These are phyloP conservation scores for Coniochaeta sp. DNA, from an alignment of 2,329 filamentous ascomycete genomes.

Conservation along the genomic window DNA sequence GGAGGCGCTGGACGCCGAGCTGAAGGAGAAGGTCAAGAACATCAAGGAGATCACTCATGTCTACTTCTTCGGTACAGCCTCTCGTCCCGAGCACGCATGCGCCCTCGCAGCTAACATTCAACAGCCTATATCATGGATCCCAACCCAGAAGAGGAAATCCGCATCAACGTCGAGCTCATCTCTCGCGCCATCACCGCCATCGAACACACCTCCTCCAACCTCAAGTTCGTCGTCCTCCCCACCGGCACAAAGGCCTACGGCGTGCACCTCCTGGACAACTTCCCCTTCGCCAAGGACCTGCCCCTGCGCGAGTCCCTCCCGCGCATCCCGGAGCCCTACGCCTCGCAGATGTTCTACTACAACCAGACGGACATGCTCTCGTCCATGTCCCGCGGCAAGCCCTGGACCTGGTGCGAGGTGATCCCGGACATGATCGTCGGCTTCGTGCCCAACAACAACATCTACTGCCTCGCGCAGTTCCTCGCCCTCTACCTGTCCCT, in stretches of 20 bases:
- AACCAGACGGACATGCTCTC: slow-evolving; percentile 32
- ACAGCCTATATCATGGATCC: slow-evolving; percentile 27
- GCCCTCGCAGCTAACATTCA: slow-evolving; percentile 8
- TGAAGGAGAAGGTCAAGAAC: slow-evolving; percentile 25
- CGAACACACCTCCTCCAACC: slow-evolving; percentile 26
- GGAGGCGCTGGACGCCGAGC: slow-evolving; percentile 21
- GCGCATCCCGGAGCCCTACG: slow-evolving; percentile 32
- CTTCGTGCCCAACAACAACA: slow-evolving; percentile 34
- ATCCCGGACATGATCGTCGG: slow-evolving; percentile 35
- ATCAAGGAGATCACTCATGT: slow-evolving; percentile 32
- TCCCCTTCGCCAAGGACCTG: slow-evolving; percentile 21
- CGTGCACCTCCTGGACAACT: slow-evolving; percentile 20
- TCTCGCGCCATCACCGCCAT: slow-evolving; percentile 28
- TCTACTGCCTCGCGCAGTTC: slow-evolving; percentile 32
- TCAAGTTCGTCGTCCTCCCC: slow-evolving; percentile 31
- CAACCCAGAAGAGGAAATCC: slow-evolving; percentile 22
- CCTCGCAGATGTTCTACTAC: slow-evolving; percentile 38
- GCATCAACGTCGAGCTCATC: slow-evolving; percentile 29
- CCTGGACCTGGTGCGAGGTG: slow-evolving; percentile 35
- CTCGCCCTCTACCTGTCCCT: slow-evolving; percentile 29
- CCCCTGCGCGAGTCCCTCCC: slow-evolving; percentile 30
- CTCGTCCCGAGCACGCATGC: not conserved
- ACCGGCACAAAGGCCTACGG: slow-evolving; percentile 34
- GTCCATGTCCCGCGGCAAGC: slow-evolving; percentile 25
- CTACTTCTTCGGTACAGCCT: slow-evolving; percentile 29